Evolutionary conservation across 2,329 filamentous ascomycete genomes (phyloP), one percentile per base, ranked within the genome.

Genomic region (Xylaria polymorpha): DNA sequence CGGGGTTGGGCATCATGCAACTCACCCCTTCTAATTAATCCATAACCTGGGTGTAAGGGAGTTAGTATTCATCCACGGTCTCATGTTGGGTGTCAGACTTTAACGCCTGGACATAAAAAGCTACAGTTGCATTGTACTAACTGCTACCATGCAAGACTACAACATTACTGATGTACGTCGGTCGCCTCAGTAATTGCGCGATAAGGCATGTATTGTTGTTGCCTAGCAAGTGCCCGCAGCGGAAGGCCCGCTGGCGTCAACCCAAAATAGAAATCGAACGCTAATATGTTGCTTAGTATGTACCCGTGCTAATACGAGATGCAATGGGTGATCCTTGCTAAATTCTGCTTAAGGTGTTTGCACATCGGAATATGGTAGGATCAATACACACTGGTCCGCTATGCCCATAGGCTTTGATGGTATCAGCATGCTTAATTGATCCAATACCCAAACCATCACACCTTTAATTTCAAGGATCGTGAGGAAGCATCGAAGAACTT

Each of bases 181-280:
- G 41, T 41, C 22, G 32, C 4, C 44, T 50, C 6, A 29, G 6
- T 22, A 15, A 10, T 50, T 2, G 22, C 41, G 22, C 9, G 22
- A 32, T 20, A 51, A 8, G 12, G 22, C 22, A 22, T 50, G 44
- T 35, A 64, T 43, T 64, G 62, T 25, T 64, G 62, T 25, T 64
- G 62, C 62, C 62, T 64, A 51, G 32, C 9, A 15, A 48, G 55
- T 51, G 53, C 43, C 55, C 35, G 29, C 61, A 46, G 8, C 29
- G 35, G 8, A 22, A 48, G n/a, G 41, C 3, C n/a, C 7, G 62
- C 62, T 50, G 62, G 50, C 43, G 29, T 51, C 44, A 58, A n/a
- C 62, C 35, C 44, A 29, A 51, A 58, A 41, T 55, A 51, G 39
- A n/a, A 51, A 51, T n/a, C n/a, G 25, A 51, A 10, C 7, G 25